Evolutionary conservation across 139 green algal species (phyloP).

Genomic region (Micromonas pusilla): DNA sequence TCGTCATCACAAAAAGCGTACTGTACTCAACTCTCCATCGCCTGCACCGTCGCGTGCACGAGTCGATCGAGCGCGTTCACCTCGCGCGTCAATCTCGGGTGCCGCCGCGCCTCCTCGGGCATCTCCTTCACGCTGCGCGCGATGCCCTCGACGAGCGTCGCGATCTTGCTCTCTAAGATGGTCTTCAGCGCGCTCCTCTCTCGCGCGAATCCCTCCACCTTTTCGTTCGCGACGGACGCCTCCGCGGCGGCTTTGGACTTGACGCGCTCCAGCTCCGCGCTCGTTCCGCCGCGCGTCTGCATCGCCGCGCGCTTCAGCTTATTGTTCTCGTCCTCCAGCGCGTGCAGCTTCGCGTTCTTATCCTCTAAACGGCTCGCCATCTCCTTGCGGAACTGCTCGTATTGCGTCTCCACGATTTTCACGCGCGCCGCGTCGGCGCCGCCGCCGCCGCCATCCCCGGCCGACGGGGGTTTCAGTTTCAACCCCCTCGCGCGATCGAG

Average conservation of each 20-base stretch:
- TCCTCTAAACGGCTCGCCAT: background rate
- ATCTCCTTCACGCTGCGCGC: background rate
- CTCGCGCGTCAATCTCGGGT: background rate
- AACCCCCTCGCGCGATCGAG: background rate
- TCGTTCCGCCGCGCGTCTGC: too few species aligned
- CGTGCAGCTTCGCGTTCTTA: background rate
- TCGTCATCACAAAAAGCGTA: too few species aligned
- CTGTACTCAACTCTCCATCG: background rate
- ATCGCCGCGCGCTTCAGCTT: background rate
- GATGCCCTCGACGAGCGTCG: background rate
- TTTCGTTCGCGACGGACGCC: background rate
- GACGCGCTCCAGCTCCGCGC: too few species aligned
- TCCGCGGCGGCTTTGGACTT: background rate
- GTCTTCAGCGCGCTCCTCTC: background rate
- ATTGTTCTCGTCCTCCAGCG: background rate
- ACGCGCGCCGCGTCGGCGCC: background rate
- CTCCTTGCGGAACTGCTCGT: conserved; percentile 17
- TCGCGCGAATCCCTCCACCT: background rate
- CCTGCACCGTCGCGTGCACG: background rate
- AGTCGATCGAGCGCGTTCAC: background rate
- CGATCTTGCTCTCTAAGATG: conserved; percentile 15
- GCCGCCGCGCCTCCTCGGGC: background rate
- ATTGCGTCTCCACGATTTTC: background rate
- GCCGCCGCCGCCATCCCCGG: background rate
- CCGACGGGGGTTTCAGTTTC: background rate